Evolutionary conservation across 2,329 filamentous ascomycete species (phyloP), one percentile per base, ranked within the genome.

Genomic region (Periconia macrospinosa): DNA sequence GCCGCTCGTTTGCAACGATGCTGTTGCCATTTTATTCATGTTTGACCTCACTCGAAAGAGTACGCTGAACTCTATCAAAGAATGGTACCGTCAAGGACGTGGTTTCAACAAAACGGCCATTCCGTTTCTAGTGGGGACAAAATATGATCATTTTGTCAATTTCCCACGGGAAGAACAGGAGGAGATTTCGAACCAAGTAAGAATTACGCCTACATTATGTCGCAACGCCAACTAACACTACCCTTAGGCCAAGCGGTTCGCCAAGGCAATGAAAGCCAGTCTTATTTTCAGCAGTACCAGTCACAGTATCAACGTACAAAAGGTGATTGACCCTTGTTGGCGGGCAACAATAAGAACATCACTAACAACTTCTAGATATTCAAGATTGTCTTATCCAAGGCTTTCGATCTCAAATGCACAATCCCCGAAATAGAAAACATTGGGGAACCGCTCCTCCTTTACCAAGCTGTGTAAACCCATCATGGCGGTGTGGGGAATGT

Each of bases 31-130:
- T 62, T 83, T 99, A 41, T 99, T 99, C 85, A 99, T 99, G 94
- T 99, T 99, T 75, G 94, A 99, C 74, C 81, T 99, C 62, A 99
- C 94, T 30, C 85, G 94, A 64, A 99, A 99, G 82, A 97, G 92
- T 78, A 99, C 94, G 0, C 81, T 99, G 63, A 99, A 99, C 79
- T 96, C 91, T 68, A 97, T 99, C 81, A 99, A 99, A 80, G 94
- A 99, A 75, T 99, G 94, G 94, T 99, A 99, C 73, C 86, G 94
- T 51, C 94, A 99, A 77, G 94, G 94, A 45, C 85, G 94, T 60
- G 94, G 94, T 20, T 99, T 99, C 82, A 99, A 99, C 83, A 99
- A 99, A 82, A 99, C 94, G 14, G 94, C 94, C n/a, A 99, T 99
- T 63, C 94, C 94, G 0, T 96, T 99, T 69, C 78, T 99, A 20